Evolutionary conservation across 768 basidiomycete species (phyloP).

Genomic region (Dentipellis sp.): DNA sequence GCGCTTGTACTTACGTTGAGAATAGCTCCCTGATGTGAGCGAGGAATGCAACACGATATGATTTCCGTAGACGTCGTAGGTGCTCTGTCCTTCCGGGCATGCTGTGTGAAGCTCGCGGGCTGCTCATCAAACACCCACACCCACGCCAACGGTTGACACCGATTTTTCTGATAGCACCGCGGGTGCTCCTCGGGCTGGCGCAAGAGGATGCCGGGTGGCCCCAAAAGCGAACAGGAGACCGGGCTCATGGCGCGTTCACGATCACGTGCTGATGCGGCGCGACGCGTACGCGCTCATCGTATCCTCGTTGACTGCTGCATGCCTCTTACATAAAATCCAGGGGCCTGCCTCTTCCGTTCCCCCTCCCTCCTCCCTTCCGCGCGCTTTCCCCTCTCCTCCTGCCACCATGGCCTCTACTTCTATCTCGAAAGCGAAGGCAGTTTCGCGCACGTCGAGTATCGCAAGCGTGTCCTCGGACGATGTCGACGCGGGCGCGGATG

Average conservation of each 20-base stretch:
- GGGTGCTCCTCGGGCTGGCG: no score
- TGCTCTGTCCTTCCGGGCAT: not conserved
- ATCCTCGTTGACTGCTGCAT: not conserved
- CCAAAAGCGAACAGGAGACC: no score
- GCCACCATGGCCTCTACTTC: not conserved
- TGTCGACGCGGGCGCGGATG: not conserved
- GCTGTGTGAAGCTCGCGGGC: not conserved
- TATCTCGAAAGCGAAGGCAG: slow-evolving; percentile 4
- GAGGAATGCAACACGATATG: not conserved
- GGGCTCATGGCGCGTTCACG: not conserved
- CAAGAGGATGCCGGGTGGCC: no score
- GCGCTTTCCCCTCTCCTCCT: slow-evolving; percentile 1
- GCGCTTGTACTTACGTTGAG: not conserved
- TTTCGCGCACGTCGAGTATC: slow-evolving; percentile 9
- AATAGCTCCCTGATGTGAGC: not conserved
- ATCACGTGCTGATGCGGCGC: not conserved
- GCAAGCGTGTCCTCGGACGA: slow-evolving; percentile 8
- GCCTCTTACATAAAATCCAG: not conserved
- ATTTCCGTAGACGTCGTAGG: not conserved
- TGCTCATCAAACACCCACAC: not conserved
- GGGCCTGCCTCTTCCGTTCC: not conserved
- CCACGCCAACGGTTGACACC: no score
- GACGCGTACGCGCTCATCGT: not conserved
- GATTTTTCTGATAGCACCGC: no score
- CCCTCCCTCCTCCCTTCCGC: not conserved